Evolutionary conservation across 202 grass and related monocot genomes (phyloP).

Genomic region (Brachypodium distachyon): DNA sequence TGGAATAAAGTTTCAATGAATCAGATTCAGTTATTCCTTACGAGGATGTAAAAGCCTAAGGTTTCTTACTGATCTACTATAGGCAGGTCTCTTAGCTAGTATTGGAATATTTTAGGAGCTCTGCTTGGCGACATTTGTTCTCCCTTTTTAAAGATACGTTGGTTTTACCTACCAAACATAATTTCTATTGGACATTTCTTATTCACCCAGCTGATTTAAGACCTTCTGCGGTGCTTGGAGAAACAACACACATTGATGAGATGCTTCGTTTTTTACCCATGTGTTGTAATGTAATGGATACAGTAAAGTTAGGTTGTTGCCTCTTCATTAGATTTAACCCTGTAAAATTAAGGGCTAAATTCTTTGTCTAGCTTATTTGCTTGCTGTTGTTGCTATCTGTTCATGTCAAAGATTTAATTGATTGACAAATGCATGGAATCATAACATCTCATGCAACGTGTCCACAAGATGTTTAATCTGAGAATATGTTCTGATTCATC

Average conservation of each 20-base stretch:
- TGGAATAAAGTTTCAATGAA: conserved; percentile 27
- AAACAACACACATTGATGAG: background rate
- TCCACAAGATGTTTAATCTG: background rate
- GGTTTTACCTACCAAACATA: background rate
- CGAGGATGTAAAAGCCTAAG: conserved; percentile 9
- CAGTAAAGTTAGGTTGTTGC: background rate
- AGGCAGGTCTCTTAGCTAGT: background rate
- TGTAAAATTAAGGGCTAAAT: background rate
- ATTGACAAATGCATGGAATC: background rate
- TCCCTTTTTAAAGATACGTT: background rate
- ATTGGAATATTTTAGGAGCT: background rate
- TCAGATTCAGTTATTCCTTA: conserved; percentile 29
- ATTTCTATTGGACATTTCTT: background rate
- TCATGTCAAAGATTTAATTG: background rate
- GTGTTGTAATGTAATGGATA: background rate
- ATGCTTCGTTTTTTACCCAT: background rate
- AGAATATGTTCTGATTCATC: background rate
- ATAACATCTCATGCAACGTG: background rate
- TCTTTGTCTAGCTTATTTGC: background rate
- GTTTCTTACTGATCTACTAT: background rate
- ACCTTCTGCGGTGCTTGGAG: background rate
- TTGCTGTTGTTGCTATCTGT: background rate
- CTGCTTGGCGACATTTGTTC: background rate
- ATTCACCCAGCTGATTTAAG: background rate
- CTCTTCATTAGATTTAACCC: background rate